Evolutionary conservation across 768 basidiomycete genomes (phyloP), one percentile per base, ranked within the genome.

Genomic region (Porphyrellus cyaneotinctus): DNA sequence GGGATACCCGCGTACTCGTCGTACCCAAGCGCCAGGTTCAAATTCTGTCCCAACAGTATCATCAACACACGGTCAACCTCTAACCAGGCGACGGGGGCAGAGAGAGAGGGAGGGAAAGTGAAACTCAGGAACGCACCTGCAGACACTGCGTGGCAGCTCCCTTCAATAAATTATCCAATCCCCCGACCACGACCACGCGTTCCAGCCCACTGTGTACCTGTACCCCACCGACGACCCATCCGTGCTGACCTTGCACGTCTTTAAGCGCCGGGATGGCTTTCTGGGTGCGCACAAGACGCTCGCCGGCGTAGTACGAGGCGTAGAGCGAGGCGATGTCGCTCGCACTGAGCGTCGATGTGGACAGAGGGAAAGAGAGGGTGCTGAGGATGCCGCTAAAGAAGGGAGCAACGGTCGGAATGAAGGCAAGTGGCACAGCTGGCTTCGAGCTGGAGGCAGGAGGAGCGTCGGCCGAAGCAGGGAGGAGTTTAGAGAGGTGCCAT

Each of bases 121-220:
- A n/a, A 9, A n/a, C 6, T 13, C 0, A n/a, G 28, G 13, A 35
- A 72, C 84, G 18, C 46, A 92, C 91, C 79, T 95, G 94, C 56
- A 99, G 67, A 69, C 95, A 97, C 70, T 99, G 97, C n/a, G 95
- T 98, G 17, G 97, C 97, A 45, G 97, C 97, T 8, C 97, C 97
- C 70, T 99, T 99, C 56, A 99, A 76, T 51, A 99, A 73, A 73
- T 99, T 99, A 67, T 99, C 97, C 63, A 99, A 72, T 0, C 94
- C 94, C 44, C 92, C 95, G 22, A 95, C 92, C n/a, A 97, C 81
- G 20, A 98, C 97, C 12, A 90, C 97, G 47, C 97, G 77, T 65
- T 91, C 88, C 1, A 91, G 90, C 39, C 81, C 82, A 57, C 84
- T 87, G 65, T 95, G 91, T 23, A 97, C 88, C 73, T 98, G 95